Base-by-base conservation (phyloP, 140 eudicot genomes). In the Senecio squalidus region DNA sequence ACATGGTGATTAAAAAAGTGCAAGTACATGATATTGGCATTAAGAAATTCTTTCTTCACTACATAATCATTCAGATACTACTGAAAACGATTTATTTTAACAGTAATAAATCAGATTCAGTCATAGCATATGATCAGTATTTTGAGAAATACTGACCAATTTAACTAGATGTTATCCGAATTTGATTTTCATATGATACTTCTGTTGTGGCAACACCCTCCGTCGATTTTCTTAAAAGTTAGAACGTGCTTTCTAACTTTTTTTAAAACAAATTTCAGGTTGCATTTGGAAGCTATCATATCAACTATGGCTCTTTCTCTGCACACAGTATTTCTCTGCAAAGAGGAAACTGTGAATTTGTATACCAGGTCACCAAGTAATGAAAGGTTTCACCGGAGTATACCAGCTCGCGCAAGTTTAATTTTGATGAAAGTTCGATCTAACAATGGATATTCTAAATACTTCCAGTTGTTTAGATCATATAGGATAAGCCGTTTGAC, bases 301-400 rank as follows among this genome's bases (percentile, higher is more conserved):
- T 15, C 43, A 66, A 71, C 50, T 25, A 86, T 86, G 95, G 83
- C 95, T 58, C 69, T 75, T 45, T 58, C 88, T 55, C 40, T 77
- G 38, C 84, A 58, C 70, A 74, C 91, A 0, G 55, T 76, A 17
- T 71, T 80, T 57, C 74, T 82, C 64, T 74, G 85, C 55, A 72
- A 73, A 66, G 83, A 69, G 67, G 88, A 73, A 49, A 62, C 62
- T 70, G 54, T 55, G 25, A 53, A 55, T 55, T 33, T 72, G 70
- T 70, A 57, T 30, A 46, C 29, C 58, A 73, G 36, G 70, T 58
- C 71, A 55, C 43, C 60, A 20, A 22, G 48, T 39, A 11, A 76
- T 54, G 77, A 49, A 66, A 74, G 80, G 68, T 56, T 67, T 69
- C 59, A 60, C 44, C 63, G 59, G 63, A 70, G 62, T 36, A 63